Conservation (phyloP, 208 protist genomes). For the Herpetomonas samuelpessoai region DNA sequence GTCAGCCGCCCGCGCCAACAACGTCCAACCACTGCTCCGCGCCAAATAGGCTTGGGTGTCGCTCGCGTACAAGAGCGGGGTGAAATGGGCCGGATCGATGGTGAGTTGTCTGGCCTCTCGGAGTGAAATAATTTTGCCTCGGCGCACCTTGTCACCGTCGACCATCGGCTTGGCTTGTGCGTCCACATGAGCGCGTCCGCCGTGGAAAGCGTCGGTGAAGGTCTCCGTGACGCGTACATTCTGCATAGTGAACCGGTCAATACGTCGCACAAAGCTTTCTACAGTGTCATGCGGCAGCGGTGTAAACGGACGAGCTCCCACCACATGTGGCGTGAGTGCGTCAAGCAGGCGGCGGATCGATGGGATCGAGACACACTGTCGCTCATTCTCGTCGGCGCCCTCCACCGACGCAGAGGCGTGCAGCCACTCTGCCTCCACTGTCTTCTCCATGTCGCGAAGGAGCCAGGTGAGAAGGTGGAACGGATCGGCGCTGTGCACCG, state of each 20-base stretch:
- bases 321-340: constrained; percentile 16
- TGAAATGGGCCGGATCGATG: constrained; percentile 43
- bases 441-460: constrained; percentile 11
- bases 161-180: neutral
- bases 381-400: too few species aligned
- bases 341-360: constrained; percentile 37
- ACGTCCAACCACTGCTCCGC: constrained; percentile 26
- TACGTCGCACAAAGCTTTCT: constrained; percentile 17
- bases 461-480: constrained; percentile 50
- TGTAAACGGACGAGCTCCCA: constrained; percentile 25
- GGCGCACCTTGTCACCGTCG: constrained; percentile 18
- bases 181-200: neutral
- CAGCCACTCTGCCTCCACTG: neutral
- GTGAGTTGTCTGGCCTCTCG: constrained; percentile 29
- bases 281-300: constrained; percentile 31
- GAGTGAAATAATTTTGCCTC: constrained; percentile 24
- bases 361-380: constrained; percentile 19
- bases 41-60: constrained; percentile 60
- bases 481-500: constrained; percentile 41
- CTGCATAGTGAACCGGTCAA: constrained; percentile 32
- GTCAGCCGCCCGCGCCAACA: constrained; percentile 17
- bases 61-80: constrained; percentile 60
- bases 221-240: too few species aligned
- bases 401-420: too few species aligned
- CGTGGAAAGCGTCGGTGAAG: neutral